Percentiles rank a stretch among this genome's conserved stretches.
phyloP scores from a whole-genome alignment of 139 green algal species.

The Mesotaenium endlicherianum region DNA sequence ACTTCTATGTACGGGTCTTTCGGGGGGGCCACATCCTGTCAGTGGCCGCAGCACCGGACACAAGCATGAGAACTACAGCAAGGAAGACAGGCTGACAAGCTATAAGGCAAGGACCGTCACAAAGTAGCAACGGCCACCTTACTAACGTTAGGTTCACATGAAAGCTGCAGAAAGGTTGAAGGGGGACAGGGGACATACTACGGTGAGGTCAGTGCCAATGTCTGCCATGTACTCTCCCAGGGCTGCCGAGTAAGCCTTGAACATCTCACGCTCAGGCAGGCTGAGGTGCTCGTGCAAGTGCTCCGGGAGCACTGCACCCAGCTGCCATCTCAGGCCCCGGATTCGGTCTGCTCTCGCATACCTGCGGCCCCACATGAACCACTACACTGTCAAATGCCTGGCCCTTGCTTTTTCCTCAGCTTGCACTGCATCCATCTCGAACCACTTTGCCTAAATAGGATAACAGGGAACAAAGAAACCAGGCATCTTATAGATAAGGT shows the following conservation, averaged over 20 bases:
- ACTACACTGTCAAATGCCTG: too few relatives aligned
- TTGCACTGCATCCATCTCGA: too few relatives aligned
- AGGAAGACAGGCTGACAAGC: neutral
- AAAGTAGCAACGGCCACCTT: neutral
- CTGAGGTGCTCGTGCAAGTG: slow-evolving; percentile 46
- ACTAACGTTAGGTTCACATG: neutral
- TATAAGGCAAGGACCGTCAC: neutral
- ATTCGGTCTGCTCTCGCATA: slow-evolving; percentile 21
- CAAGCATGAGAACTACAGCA: neutral
- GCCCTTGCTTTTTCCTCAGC: too few relatives aligned
- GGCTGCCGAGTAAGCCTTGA: slow-evolving; percentile 33
- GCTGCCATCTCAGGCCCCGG: slow-evolving; percentile 42
- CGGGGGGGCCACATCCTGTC: slow-evolving; percentile 29
- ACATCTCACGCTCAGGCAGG: slow-evolving; percentile 41
- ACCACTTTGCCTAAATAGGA: too few relatives aligned
- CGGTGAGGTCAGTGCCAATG: slow-evolving; percentile 49
- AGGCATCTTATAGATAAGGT: neutral
- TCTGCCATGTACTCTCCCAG: slow-evolving; percentile 50
- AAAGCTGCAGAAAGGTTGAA: neutral
- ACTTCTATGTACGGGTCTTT: slow-evolving; percentile 50
- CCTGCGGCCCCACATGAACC: too few relatives aligned
- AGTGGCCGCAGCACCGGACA: neutral
- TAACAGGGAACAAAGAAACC: neutral
- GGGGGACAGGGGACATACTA: slow-evolving; percentile 11
- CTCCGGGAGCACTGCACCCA: slow-evolving; percentile 48